phyloP scores from a whole-genome alignment of 306 rosid genomes.

The Vicia villosa region DNA sequence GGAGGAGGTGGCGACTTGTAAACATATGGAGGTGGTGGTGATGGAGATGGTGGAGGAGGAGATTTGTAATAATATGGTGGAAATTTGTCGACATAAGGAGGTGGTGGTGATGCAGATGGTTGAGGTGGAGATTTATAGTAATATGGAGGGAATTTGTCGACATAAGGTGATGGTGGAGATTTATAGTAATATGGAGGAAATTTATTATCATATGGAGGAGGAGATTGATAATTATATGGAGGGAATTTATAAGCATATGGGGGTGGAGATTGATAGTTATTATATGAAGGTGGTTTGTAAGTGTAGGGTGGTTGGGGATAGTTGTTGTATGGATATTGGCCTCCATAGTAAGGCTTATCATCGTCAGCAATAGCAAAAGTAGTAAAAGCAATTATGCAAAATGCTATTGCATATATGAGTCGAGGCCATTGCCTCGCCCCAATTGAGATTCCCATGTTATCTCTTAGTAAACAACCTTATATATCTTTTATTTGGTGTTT shows the following conservation, averaged over 20 bases:
- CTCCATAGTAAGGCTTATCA: slow-evolving; percentile 26
- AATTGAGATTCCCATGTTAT: slow-evolving; percentile 42
- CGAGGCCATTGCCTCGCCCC: slow-evolving; percentile 50
- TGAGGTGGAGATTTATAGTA: neutral
- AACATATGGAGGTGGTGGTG: neutral
- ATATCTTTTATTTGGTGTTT: neutral
- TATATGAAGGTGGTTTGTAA: neutral
- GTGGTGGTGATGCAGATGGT: too few species aligned
- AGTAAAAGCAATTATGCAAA: slow-evolving; percentile 44
- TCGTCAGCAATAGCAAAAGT: slow-evolving; percentile 33
- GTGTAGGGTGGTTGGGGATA: neutral
- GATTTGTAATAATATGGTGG: neutral
- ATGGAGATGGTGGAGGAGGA: neutral
- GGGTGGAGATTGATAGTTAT: slow-evolving; percentile 11
- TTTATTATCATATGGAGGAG: neutral
- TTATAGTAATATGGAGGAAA: neutral
- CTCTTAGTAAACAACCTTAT: neutral
- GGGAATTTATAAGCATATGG: neutral
- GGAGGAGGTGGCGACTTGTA: neutral
- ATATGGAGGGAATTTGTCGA: neutral
- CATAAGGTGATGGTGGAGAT: neutral
- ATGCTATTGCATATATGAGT: slow-evolving; percentile 43
- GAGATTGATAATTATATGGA: neutral
- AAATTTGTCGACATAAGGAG: neutral
- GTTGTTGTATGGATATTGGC: slow-evolving; percentile 16